A percentile compares a stretch with the other conserved stretches of the same genome.
phyloP scores from a whole-genome alignment of 1,284 basidiomycete species.

The Puccinia hordei region DNA sequence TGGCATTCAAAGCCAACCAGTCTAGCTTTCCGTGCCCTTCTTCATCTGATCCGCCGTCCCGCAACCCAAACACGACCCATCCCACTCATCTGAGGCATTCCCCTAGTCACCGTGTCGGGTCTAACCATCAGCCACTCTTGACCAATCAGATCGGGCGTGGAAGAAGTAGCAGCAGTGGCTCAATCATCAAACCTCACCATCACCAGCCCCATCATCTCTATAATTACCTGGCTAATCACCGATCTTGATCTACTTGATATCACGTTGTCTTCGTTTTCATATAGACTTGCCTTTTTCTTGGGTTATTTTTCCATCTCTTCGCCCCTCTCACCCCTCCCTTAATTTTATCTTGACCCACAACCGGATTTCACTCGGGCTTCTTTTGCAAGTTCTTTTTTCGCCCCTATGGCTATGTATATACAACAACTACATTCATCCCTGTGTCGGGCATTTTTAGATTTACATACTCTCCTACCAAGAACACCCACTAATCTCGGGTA shows the following conservation, averaged over 20 bases:
- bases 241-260: neutral
- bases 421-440: neutral
- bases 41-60: neutral
- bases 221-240: conserved; percentile 7
- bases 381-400: too few relatives aligned
- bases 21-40: neutral
- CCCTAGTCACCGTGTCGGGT: neutral
- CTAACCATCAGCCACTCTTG: neutral
- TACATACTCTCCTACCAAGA: neutral
- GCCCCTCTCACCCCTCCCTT: neutral
- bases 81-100: neutral
- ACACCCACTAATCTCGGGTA: neutral
- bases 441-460: neutral
- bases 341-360: too few relatives aligned
- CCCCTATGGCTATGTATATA: too few relatives aligned
- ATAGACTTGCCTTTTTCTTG: neutral
- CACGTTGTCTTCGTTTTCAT: neutral
- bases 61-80: neutral
- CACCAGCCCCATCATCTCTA: neutral
- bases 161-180: neutral
- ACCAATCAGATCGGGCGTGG: neutral
- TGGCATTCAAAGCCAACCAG: conserved; percentile 37
- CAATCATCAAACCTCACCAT: neutral
- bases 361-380: too few relatives aligned
- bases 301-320: neutral